Evolutionary conservation across 140 eudicot species (phyloP), one percentile per base, ranked within the genome.

Genomic region (Oenanthe javanica): DNA sequence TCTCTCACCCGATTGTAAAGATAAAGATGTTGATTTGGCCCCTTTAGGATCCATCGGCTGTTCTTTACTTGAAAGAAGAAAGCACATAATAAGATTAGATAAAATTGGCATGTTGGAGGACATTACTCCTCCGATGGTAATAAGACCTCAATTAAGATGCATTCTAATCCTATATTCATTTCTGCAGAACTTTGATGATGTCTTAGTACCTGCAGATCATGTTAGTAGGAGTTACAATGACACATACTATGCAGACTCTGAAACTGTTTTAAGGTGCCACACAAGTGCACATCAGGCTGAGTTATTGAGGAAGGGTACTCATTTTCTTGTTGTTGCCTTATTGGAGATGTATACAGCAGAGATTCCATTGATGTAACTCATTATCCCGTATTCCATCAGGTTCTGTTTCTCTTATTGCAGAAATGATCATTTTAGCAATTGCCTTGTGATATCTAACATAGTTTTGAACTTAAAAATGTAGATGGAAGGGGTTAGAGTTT

Each of bases 201-300:
- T 96, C 66, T 87, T 95, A 86, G 99, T 95, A 45, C 99, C 99
- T 81, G 88, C 93, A 72, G 99, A 93, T 87, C 99, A 96, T 77
- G 98, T 96, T 40, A 96, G 99, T 87, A 87, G 99, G 91, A 96
- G 97, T 83, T 96, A 93, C 85, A 93, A 96, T 87, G 99, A 96
- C 79, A 96, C 99, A 70, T 96, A 96, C 78, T 95, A 95, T 77
- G 83, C 91, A 43, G 99, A 95, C 82, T 80, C 96, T 54, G 92
- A 89, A 86, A 95, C 97, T 6, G n/a, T n/a, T n/a, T n/a, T n/a
- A n/a, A n/a, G n/a, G n/a, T n/a, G n/a, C n/a, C n/a, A n/a, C n/a
- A n/a, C 99, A 5, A 96, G 99, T 87, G 98, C 99, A 55, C 99
- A 96, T 86, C 99, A 96, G 87, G 98, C 99, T 84, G 92, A 93